Base-by-base conservation (phyloP, 1,139 yeast species). In the Diutina sp. region DNA sequence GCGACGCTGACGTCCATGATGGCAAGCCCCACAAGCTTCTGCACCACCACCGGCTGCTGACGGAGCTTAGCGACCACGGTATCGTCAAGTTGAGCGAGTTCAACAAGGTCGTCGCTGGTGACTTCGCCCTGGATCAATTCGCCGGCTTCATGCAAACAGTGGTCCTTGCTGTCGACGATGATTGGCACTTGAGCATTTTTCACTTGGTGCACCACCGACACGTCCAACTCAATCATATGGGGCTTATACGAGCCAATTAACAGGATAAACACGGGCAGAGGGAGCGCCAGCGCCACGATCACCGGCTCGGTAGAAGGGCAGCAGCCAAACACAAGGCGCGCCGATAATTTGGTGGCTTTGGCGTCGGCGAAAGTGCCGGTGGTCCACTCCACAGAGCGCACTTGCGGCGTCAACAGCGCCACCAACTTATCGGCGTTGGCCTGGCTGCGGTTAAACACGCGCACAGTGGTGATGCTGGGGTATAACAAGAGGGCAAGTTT, bases 191-290 rank as follows among this genome's bases (percentile, higher is more conserved):
- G 58, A 1, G 58, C 60, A 25, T 12, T 8, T 46, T 64, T 60
- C 58, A 69, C 64, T 8, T 74, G 71, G 25, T 65, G 58, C 5
- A 83, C 68, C 41, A 79, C 67, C 0, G 66, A 70, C 32, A 74
- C 70, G 58, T 83, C 87, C 56, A 83, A 77, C 65, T 84, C 90
- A 54, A 74, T 73, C 90, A 85, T 84, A 59, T 79, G 78, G 3
- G 88, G 87, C 64, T 83, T 83, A 65, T 84, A 85, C 16, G 87
- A 81, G 0, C 90, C 90, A 61, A 85, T 84, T 50, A 84, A 69
- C 3, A 84, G 78, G 54, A 84, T 75, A 63, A 77, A 84, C 60
- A 69, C 76, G 11, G 70, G 69, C 12, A 60, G 60, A 21, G 60
- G 53, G 3, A 69, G 65, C 47, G 69, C 68, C 4, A 58, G 58